phyloP scores from a whole-genome alignment of 495 filamentous ascomycete species.

The Monascus purpureus region DNA sequence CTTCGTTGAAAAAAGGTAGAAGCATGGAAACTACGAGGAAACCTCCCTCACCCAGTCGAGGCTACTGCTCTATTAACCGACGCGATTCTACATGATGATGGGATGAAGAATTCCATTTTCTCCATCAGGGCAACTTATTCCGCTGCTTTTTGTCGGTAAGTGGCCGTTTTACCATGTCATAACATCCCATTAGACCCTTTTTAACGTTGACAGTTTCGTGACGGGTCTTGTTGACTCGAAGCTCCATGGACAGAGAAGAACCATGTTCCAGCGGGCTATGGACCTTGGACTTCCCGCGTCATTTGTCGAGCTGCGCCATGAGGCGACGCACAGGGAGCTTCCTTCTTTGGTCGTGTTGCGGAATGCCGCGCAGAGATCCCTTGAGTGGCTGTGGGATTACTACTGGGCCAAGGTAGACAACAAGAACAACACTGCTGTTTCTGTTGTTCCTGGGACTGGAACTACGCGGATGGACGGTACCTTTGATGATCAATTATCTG shows the following conservation, averaged over 20 bases:
- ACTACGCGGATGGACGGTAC: neutral
- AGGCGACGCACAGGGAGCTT: conserved; percentile 77
- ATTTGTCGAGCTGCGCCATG: conserved; percentile 82
- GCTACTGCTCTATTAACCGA: conserved; percentile 65
- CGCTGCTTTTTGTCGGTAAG: conserved; percentile 47
- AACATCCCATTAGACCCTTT: no score
- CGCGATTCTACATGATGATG: conserved; percentile 54
- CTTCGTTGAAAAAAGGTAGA: conserved; percentile 21
- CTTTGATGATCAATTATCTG: conserved; percentile 4
- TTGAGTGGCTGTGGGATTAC: conserved; percentile 78
- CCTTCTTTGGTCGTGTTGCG: conserved; percentile 60
- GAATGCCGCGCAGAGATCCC: conserved; percentile 45
- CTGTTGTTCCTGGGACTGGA: neutral
- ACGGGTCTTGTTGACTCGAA: conserved; percentile 74
- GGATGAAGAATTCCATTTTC: conserved; percentile 35
- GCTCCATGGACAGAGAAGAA: conserved; percentile 49
- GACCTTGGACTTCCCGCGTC: conserved; percentile 63
- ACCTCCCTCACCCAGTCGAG: conserved; percentile 69
- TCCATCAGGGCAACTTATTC: conserved; percentile 42
- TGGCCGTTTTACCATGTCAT: conserved; percentile 1
- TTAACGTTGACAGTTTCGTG: conserved; percentile 65
- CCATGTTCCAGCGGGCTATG: conserved; percentile 72
- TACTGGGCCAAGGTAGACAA: conserved; percentile 50
- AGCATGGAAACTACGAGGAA: conserved; percentile 51
- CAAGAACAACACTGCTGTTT: neutral